These are phyloP conservation scores for Blastomyces silverae DNA, from an alignment of 2,329 filamentous ascomycete species.

Conservation along the genomic window DNA sequence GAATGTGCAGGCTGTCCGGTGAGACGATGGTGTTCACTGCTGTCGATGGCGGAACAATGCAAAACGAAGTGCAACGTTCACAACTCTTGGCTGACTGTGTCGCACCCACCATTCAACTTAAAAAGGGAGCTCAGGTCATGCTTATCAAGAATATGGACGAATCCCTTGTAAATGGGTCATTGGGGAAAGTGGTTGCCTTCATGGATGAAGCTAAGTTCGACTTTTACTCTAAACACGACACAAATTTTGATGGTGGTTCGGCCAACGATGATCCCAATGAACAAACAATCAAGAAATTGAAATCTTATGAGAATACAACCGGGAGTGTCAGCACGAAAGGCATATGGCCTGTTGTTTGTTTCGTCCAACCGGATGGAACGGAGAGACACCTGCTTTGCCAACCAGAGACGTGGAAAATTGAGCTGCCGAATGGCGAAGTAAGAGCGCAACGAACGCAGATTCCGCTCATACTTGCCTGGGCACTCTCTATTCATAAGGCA, in stretches of 20 bases:
- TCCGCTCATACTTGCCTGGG: constrained; percentile 92
- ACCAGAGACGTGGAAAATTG: constrained; percentile 91
- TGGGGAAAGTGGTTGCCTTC: constrained; percentile 78
- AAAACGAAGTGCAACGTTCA: constrained; percentile 62
- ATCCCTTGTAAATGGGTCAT: constrained; percentile 82
- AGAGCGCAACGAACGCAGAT: constrained; percentile 78
- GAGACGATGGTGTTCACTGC: constrained; percentile 63
- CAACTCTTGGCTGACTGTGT: constrained; percentile 84
- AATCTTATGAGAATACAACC: constrained; percentile 44
- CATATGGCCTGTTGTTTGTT: constrained; percentile 77
- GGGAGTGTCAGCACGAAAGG: constrained; percentile 46
- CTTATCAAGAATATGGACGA: constrained; percentile 99
- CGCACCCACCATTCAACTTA: constrained; percentile 72
- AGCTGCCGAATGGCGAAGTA: constrained; percentile 89
- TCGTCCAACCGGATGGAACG: constrained; percentile 70
- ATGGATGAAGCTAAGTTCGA: constrained; percentile 62
- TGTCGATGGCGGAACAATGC: constrained; percentile 61
- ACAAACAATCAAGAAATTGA: constrained; percentile 51
- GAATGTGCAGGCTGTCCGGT: constrained; percentile 66
- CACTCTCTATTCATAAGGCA: constrained; percentile 94
- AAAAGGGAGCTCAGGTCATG: constrained; percentile 95
- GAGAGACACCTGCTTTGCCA: constrained; percentile 71
- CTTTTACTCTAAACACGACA: constrained; percentile 51
- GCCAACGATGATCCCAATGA: constrained; percentile 40
- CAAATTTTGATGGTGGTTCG: constrained; percentile 47